Evolutionary conservation across 192 early-diverging fungal genomes (phyloP).

Genomic region (Glomus cerebriforme): DNA sequence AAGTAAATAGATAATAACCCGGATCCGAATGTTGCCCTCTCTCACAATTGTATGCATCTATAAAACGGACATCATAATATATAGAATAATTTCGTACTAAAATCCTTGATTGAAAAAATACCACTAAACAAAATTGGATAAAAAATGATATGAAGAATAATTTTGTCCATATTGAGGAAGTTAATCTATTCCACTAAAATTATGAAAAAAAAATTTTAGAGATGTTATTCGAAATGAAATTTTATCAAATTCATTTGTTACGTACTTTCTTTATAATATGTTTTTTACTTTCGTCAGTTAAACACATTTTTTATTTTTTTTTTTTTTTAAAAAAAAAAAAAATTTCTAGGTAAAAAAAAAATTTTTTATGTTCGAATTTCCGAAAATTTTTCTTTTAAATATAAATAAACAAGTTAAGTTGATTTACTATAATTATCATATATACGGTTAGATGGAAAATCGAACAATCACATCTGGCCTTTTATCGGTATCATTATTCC

Average conservation of each 20-base stretch:
- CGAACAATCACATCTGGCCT: too few relatives aligned
- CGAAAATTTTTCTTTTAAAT: too few relatives aligned
- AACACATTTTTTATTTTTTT: not conserved
- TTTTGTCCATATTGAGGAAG: not conserved
- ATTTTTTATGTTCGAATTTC: too few relatives aligned
- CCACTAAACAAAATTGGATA: not conserved
- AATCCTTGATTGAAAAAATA: not conserved
- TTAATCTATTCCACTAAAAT: not conserved
- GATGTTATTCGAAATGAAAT: not conserved
- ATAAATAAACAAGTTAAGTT: too few relatives aligned
- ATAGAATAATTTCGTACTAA: not conserved
- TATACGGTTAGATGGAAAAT: too few relatives aligned
- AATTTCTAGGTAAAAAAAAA: too few relatives aligned
- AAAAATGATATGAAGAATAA: not conserved
- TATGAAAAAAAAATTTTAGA: not conserved
- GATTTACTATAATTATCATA: too few relatives aligned
- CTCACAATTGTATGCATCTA: not conserved
- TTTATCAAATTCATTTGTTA: not conserved
- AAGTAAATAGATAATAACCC: not conserved
- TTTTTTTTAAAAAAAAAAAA: too few relatives aligned
- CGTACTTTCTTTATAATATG: not conserved
- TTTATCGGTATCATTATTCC: too few relatives aligned
- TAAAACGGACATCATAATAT: not conserved
- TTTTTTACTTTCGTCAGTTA: not conserved
- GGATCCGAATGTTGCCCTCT: not conserved